Evolutionary conservation across 2,329 filamentous ascomycete genomes (phyloP), one percentile per base, ranked within the genome.

Genomic region (Lachnellula cervina): DNA sequence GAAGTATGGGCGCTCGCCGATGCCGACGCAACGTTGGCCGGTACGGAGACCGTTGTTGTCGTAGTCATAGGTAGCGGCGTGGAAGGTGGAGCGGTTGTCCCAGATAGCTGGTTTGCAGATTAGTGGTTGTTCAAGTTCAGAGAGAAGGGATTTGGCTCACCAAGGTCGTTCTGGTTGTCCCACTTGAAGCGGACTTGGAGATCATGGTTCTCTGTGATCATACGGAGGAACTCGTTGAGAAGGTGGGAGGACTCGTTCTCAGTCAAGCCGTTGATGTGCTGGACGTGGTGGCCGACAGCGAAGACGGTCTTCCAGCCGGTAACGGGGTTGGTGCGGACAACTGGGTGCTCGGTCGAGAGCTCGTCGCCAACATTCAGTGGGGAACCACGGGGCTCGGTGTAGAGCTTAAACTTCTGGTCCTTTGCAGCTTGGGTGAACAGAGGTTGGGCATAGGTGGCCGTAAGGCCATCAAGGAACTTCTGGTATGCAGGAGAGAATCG

Each of bases 51-150:
- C 77, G 35, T 73, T 72, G 43, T 32, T 77, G 32, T 74, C 73
- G 13, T 86, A 87, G 61, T 88, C 85, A 59, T 80, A 84, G 0
- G 82, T 87, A 0, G 82, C 83, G 38, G 77, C 75, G 58, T 78
- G 76, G 61, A 71, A 75, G 11, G 72, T 78, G 32, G 70, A 76
- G 50, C 77, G 70, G 63, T 88, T 88, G 64, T 88, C 85, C 85
- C 85, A 88, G 61, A 88, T 84, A 2, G 82, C 80, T 7, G 82
- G 56, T 48, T 34, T 23, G 32, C 2, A 32, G 9, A 35, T 25
- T 43, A 37, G 23, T 28, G 38, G 25, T 17, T 23, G 19, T 13
- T 28, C 8, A 32, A 32, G 9, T 32, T 32, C 28, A 32, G 46
- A 44, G 46, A 19, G 6, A 19, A 25, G 28, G 42, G n/a, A 32